Evolutionary conservation across 345 rosid species (phyloP), one percentile per base, ranked within the genome.

Genomic region (Alliaria petiolata): DNA sequence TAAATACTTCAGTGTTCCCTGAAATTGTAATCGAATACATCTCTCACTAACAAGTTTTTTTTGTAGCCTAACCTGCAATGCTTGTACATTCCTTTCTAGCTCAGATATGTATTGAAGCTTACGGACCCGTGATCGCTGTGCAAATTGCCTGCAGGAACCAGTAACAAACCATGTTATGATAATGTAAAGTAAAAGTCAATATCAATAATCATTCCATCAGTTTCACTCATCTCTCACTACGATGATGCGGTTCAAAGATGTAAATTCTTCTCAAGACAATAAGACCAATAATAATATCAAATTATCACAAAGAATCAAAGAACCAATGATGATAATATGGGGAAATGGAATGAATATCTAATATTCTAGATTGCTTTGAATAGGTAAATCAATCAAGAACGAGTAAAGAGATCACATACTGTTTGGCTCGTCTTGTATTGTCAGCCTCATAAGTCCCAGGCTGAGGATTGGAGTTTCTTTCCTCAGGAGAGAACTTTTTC

Each of bases 71-170:
- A 79, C 99, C 92, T 95, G 97, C 76, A 95, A 90, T 80, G 89
- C 85, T 81, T 95, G 98, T 34, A 95, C 99, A 80, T 87, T 90
- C 64, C 92, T 87, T 87, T 95, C 99, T 80, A 92, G 80, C 82
- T 95, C 99, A 81, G 99, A 92, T 79, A 95, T 95, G 81, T 92
- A 92, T 82, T 95, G 99, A 71, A 95, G 98, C 80, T 95, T 95
- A 22, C 99, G 89, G 22, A 92, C 98, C 69, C 99, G 80, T 53
- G 99, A 95, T 35, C 99, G 91, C 66, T 95, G 99, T 69, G 99
- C 99, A 55, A 92, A 95, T 89, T 92, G 99, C 88, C 99, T 95
- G 80, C 74, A 79, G 7, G 17, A 42, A 46, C 70, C 25, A 72
- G 20, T 16, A 76, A 65, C 19, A 47, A 74, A 59, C 25, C 43